Evolutionary conservation across 768 basidiomycete species (phyloP).

Genomic region (Chlorophyllum brunneum): DNA sequence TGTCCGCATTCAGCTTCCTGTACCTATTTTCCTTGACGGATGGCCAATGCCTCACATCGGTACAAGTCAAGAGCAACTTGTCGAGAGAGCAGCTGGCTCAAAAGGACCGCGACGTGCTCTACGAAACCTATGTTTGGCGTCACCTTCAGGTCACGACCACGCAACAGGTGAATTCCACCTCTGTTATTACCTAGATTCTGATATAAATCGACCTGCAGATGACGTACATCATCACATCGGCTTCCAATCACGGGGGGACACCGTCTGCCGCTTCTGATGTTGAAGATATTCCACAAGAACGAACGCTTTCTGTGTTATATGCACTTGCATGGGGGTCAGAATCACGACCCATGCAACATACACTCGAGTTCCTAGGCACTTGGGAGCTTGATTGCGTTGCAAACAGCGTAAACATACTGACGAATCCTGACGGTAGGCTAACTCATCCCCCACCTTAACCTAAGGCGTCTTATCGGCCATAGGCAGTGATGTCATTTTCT

Average conservation of each 20-base stretch:
- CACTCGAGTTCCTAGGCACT: constrained; percentile 35
- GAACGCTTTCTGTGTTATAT: constrained; percentile 9
- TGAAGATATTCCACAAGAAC: constrained; percentile 10
- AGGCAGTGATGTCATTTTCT: constrained; percentile 37
- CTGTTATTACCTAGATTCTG: neutral
- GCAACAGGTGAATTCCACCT: constrained; percentile 35
- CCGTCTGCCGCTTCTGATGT: constrained; percentile 2
- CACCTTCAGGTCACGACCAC: constrained; percentile 28
- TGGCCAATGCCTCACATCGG: constrained; percentile 28
- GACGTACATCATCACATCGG: constrained; percentile 7
- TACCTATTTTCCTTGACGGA: constrained; percentile 54
- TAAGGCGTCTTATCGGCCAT: neutral
- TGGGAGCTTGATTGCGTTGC: constrained; percentile 52
- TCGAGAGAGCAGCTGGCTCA: constrained; percentile 21
- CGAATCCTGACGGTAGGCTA: constrained; percentile 44
- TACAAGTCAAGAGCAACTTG: constrained; percentile 24
- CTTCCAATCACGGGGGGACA: constrained; percentile 3
- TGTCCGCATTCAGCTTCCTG: constrained; percentile 42
- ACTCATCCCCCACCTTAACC: neutral
- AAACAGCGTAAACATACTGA: constrained; percentile 40
- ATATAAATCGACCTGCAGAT: neutral
- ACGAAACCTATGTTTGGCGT: constrained; percentile 42
- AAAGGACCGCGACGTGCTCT: constrained; percentile 28
- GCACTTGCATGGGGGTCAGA: constrained; percentile 2
- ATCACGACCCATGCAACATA: constrained; percentile 7